A percentile compares a stretch with the other conserved stretches of the same genome.
These are phyloP conservation scores for Aspergillus conjunctus DNA, from an alignment of 495 filamentous ascomycete genomes.

Conservation along the genomic window DNA sequence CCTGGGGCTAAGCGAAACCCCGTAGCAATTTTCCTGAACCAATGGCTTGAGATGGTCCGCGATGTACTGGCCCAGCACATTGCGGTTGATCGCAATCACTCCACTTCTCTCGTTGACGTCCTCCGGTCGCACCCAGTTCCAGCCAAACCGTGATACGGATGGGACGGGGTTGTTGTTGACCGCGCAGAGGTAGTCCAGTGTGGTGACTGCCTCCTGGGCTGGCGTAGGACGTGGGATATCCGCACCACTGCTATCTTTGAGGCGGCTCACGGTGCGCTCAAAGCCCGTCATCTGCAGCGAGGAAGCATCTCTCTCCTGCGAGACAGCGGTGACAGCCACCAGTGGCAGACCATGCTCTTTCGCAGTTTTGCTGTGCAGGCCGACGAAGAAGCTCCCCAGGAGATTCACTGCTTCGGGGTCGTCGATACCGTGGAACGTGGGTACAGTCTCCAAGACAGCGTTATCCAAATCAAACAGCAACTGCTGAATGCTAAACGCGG, in stretches of 20 bases:
- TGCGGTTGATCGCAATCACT: slow-evolving; percentile 11
- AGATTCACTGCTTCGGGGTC: too few relatives aligned
- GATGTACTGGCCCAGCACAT: not conserved
- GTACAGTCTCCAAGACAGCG: slow-evolving; percentile 6
- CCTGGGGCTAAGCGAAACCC: too few relatives aligned
- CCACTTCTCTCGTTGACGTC: slow-evolving; percentile 6
- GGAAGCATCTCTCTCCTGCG: not conserved
- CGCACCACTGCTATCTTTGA: slow-evolving; percentile 5
- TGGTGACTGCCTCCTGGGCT: slow-evolving; percentile 1
- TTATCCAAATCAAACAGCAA: slow-evolving; percentile 18
- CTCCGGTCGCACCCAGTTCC: slow-evolving; percentile 11
- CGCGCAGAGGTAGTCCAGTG: slow-evolving; percentile 6
- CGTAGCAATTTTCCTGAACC: too few relatives aligned
- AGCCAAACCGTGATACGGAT: not conserved
- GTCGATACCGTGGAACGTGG: too few relatives aligned
- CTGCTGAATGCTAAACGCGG: slow-evolving; percentile 18
- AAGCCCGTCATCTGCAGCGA: slow-evolving; percentile 14
- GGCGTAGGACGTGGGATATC: not conserved
- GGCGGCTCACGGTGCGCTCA: slow-evolving; percentile 8
- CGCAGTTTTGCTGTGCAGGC: too few relatives aligned
- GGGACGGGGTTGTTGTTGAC: slow-evolving; percentile 1
- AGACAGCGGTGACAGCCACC: slow-evolving; percentile 8
- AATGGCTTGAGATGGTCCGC: not conserved
- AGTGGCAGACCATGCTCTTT: slow-evolving; percentile 6
- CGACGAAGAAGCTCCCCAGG: too few relatives aligned